Evolutionary conservation across 2,329 filamentous ascomycete genomes (phyloP).

Genomic region (Colletotrichum caudatum): DNA sequence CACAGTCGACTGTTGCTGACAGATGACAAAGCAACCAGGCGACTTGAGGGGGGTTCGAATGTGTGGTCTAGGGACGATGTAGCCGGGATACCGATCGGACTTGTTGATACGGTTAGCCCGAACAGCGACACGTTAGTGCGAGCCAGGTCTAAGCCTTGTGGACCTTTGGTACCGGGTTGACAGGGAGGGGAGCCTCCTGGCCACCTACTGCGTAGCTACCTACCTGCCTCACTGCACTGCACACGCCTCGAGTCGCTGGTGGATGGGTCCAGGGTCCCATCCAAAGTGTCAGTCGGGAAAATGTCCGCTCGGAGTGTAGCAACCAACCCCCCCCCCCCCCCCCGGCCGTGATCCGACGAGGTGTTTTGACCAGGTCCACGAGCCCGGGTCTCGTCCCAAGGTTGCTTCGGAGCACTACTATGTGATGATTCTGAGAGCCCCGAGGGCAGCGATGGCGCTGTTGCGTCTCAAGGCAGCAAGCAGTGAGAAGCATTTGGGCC

Average conservation of each 20-base stretch:
- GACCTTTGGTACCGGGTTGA: slow-evolving; percentile 13
- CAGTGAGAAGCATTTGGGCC: slow-evolving; percentile 18
- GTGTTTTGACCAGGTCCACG: slow-evolving; percentile 7
- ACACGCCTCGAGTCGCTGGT: not conserved
- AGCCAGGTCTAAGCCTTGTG: slow-evolving; percentile 36
- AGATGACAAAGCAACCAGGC: slow-evolving; percentile 3
- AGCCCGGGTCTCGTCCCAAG: slow-evolving; percentile 25
- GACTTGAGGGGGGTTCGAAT: not conserved
- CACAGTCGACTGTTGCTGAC: not conserved
- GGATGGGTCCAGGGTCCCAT: slow-evolving; percentile 9
- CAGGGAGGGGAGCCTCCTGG: slow-evolving; percentile 19
- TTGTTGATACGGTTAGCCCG: not conserved
- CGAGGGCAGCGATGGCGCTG: slow-evolving; percentile 20
- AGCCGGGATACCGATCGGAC: slow-evolving; percentile 16
- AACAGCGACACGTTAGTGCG: slow-evolving; percentile 20
- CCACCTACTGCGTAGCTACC: too few species aligned
- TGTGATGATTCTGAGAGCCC: slow-evolving; percentile 2
- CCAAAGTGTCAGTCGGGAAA: slow-evolving; percentile 29
- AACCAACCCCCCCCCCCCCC: too few species aligned
- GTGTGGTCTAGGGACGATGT: not conserved
- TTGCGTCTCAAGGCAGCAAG: slow-evolving; percentile 30
- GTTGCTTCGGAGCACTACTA: not conserved
- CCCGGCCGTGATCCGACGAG: slow-evolving; percentile 1
- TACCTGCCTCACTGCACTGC: not conserved
- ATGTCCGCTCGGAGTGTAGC: slow-evolving; percentile 16